phyloP scores from a whole-genome alignment of 192 early-diverging fungal species.

The Rhizoclosmatium globosum region DNA sequence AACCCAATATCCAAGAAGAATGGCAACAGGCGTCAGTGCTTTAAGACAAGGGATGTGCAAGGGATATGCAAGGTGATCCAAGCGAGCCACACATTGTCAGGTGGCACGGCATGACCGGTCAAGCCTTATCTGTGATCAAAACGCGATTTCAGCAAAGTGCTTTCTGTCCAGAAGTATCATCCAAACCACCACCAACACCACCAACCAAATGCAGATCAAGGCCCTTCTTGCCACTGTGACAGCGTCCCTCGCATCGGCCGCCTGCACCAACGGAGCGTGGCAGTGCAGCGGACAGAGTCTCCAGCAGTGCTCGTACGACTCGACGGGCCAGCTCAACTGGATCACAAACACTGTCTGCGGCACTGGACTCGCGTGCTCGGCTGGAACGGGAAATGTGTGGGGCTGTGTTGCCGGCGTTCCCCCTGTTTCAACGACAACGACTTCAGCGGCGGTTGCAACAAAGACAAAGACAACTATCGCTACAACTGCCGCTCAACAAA shows the following conservation, averaged over 20 bases:
- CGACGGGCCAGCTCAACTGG: neutral
- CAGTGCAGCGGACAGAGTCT: neutral
- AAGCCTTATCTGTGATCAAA: no score
- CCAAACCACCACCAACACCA: neutral
- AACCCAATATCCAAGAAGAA: no score
- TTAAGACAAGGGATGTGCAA: no score
- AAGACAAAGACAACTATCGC: conserved; percentile 10
- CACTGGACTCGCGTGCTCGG: neutral
- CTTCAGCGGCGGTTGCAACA: neutral
- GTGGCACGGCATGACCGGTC: no score
- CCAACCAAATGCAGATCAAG: neutral
- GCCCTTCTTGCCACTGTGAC: neutral
- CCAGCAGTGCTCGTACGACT: conserved; percentile 16
- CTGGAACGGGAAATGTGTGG: no score
- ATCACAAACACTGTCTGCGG: neutral
- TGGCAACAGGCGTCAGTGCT: no score
- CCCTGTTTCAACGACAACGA: neutral
- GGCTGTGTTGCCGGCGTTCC: conserved; percentile 6
- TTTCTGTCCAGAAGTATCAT: neutral
- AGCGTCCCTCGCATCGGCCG: neutral
- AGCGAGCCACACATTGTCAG: no score
- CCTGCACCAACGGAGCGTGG: neutral
- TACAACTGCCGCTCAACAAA: conserved; percentile 2
- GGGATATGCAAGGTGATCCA: no score
- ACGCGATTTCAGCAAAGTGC: no score